Evolutionary conservation across 1,284 basidiomycete genomes (phyloP).

Genomic region (Fomitopsis betulina): DNA sequence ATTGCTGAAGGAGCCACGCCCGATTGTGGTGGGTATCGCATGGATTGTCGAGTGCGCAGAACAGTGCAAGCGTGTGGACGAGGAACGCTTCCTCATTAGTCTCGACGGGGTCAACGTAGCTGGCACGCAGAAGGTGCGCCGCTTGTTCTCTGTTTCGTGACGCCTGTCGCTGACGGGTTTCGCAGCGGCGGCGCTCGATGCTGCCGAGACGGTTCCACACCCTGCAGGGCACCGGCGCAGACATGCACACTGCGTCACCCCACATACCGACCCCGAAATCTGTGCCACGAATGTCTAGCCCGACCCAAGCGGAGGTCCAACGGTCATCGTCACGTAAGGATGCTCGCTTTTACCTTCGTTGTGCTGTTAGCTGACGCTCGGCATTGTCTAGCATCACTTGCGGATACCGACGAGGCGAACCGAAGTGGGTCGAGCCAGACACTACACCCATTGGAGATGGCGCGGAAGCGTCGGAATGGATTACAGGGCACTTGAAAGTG

Average conservation of each 20-base stretch:
- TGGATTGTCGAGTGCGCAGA: conserved; percentile 91
- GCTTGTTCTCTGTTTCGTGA: not conserved
- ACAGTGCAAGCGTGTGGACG: conserved; percentile 58
- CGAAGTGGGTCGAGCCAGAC: conserved; percentile 1
- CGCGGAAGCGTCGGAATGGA: conserved; percentile 43
- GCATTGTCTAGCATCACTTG: not conserved
- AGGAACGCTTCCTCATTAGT: conserved; percentile 65
- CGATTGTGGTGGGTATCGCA: conserved; percentile 80
- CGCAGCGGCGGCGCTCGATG: conserved; percentile 59
- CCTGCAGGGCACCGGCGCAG: not conserved
- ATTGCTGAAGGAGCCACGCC: conserved; percentile 62
- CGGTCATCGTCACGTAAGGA: conserved; percentile 9
- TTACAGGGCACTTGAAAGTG: conserved; percentile 9
- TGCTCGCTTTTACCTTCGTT: conserved; percentile 15
- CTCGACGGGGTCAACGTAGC: conserved; percentile 65
- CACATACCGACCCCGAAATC: not conserved
- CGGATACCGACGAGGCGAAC: not conserved
- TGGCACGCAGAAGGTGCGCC: conserved; percentile 57
- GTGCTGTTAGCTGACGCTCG: not conserved
- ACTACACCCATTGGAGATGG: conserved; percentile 53
- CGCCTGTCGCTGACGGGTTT: conserved; percentile 1
- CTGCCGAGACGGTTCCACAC: conserved; percentile 50
- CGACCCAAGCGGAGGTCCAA: not conserved
- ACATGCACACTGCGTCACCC: not conserved
- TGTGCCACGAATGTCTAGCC: not conserved